phyloP scores from a whole-genome alignment of 306 rosid species.

The Gastrolobium bilobum region DNA sequence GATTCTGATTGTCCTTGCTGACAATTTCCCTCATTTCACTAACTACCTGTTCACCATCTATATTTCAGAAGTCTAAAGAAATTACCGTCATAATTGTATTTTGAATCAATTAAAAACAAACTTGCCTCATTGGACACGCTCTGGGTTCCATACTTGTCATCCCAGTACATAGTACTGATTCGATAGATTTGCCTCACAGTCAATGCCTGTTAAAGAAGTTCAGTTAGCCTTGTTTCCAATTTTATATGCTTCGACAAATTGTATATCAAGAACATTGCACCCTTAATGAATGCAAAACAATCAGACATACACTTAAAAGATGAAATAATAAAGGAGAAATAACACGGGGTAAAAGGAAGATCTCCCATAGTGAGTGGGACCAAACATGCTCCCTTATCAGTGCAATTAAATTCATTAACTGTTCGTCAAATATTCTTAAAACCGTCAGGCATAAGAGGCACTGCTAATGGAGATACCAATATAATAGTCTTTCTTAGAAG shows the following conservation, averaged over 20 bases:
- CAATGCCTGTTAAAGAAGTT: slow-evolving; percentile 68
- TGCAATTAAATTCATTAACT: not conserved
- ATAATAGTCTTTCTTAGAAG: not conserved
- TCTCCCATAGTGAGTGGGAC: slow-evolving; percentile 15
- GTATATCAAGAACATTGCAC: slow-evolving; percentile 26
- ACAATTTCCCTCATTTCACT: slow-evolving; percentile 94
- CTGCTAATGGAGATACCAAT: not conserved
- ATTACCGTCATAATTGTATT: slow-evolving; percentile 11
- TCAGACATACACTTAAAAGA: not conserved
- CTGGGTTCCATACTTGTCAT: slow-evolving; percentile 98
- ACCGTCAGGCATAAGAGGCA: not conserved
- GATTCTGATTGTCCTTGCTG: slow-evolving; percentile 88
- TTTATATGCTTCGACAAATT: slow-evolving; percentile 29
- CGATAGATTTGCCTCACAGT: slow-evolving; percentile 98
- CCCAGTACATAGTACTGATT: slow-evolving; percentile 99
- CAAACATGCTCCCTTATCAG: not conserved
- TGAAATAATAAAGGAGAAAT: not conserved
- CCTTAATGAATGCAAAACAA: slow-evolving; percentile 3
- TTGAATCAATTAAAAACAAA: slow-evolving; percentile 48
- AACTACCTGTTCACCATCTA: slow-evolving; percentile 77
- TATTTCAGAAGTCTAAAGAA: slow-evolving; percentile 41
- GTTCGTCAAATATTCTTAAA: slow-evolving; percentile 1
- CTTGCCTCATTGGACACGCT: slow-evolving; percentile 99
- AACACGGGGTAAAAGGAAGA: slow-evolving; percentile 6
- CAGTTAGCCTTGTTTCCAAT: slow-evolving; percentile 26